phyloP scores from a whole-genome alignment of 2,329 filamentous ascomycete genomes.

The Aspergillus brunneoviolaceus region DNA sequence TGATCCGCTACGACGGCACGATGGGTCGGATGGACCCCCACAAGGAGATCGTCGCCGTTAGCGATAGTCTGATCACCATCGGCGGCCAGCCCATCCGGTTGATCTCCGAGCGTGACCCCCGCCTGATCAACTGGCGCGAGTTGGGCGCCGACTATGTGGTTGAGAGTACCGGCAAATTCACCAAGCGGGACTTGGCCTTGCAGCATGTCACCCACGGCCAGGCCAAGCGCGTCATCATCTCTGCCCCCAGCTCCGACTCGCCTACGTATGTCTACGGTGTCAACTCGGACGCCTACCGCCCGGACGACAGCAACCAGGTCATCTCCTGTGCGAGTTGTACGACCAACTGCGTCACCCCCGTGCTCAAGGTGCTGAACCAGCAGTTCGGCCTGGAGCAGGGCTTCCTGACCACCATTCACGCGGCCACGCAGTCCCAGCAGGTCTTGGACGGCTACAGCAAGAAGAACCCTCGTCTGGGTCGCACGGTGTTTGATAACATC shows the following conservation, averaged over 20 bases:
- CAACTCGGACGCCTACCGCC: conserved; percentile 27
- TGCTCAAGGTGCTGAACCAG: conserved; percentile 32
- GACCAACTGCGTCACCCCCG: conserved; percentile 34
- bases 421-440: conserved; percentile 33
- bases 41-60: conserved; percentile 86
- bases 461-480: conserved; percentile 50
- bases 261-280: conserved; percentile 55
- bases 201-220: conserved; percentile 77
- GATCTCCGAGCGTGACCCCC: conserved; percentile 29
- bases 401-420: conserved; percentile 33
- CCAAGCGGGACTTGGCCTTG: conserved; percentile 71
- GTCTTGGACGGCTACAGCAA: conserved; percentile 37
- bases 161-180: conserved; percentile 49
- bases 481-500: conserved; percentile 93
- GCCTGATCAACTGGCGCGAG: conserved; percentile 29
- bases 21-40: conserved; percentile 82
- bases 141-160: conserved; percentile 30
- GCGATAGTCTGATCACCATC: conserved; percentile 71
- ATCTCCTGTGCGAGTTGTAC: conserved; percentile 36
- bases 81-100: conserved; percentile 23
- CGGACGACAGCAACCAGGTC: conserved; percentile 23
- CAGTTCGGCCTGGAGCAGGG: conserved; percentile 33
- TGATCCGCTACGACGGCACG: conserved; percentile 28
- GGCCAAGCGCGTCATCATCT: conserved; percentile 81
- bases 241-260: conserved; percentile 60